These are phyloP conservation scores for Mediolabrus comicus DNA, from an alignment of 108 stramenopile genomes.

Conservation along the genomic window DNA sequence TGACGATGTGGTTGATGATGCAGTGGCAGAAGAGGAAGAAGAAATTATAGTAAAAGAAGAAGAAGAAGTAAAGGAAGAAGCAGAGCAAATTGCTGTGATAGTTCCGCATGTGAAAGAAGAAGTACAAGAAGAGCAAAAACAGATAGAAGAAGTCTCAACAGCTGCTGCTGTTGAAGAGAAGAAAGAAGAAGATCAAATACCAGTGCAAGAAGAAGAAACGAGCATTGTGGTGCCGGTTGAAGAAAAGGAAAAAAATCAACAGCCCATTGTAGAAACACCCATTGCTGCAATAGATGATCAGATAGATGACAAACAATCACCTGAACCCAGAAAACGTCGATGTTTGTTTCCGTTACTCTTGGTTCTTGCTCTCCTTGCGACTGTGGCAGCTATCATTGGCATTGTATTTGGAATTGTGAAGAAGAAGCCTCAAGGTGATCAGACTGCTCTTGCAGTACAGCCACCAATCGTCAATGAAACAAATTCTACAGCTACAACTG, in stretches of 20 bases:
- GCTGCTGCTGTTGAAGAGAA: neutral
- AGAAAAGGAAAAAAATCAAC: too few species aligned
- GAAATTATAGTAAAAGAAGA: neutral
- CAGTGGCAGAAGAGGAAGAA: neutral
- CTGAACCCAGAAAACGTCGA: neutral
- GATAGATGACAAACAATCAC: neutral
- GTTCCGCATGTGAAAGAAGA: too few species aligned
- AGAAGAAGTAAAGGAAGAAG: neutral
- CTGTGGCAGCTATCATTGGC: neutral
- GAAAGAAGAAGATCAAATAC: neutral
- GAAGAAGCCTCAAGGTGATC: neutral
- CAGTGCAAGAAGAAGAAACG: neutral
- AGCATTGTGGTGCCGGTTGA: too few species aligned
- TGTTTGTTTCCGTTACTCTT: slow-evolving; percentile 1
- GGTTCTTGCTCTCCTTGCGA: neutral
- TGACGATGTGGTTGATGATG: neutral
- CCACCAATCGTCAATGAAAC: neutral
- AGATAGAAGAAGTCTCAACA: neutral
- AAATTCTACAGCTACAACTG: neutral
- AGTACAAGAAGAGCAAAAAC: too few species aligned
- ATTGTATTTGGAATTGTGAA: neutral
- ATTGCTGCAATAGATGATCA: too few species aligned
- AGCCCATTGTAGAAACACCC: neutral
- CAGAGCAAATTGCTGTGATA: too few species aligned
- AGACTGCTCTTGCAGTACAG: neutral